These are phyloP conservation scores for Sphaerulina vaccinii DNA, from an alignment of 2,329 filamentous ascomycete genomes.

Conservation along the genomic window DNA sequence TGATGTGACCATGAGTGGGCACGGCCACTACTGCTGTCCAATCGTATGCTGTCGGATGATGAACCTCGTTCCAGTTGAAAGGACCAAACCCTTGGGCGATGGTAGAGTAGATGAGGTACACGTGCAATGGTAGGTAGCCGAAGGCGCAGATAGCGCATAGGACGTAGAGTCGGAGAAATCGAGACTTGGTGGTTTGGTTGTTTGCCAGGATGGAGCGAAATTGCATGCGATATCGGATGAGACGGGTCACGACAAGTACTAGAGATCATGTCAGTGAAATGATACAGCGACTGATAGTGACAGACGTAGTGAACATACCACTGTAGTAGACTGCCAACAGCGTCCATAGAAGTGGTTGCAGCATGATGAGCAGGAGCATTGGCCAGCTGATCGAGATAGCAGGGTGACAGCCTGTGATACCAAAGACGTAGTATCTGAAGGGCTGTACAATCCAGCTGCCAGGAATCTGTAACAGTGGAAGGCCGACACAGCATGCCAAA, in stretches of 20 bases:
- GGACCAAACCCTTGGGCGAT: conserved; percentile 37
- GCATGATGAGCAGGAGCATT: conserved; percentile 52
- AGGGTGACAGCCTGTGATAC: conserved; percentile 59
- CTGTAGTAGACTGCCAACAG: conserved; percentile 57
- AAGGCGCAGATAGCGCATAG: conserved; percentile 54
- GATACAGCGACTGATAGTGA: background rate
- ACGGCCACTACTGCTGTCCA: conserved; percentile 54
- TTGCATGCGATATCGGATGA: conserved; percentile 59
- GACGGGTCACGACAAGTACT: conserved; percentile 61
- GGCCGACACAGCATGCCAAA: conserved; percentile 54
- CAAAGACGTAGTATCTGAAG: conserved; percentile 57
- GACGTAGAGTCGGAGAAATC: conserved; percentile 62
- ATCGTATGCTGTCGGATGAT: conserved; percentile 41
- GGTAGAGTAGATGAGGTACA: conserved; percentile 49
- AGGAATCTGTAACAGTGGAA: conserved; percentile 56
- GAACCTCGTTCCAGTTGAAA: conserved; percentile 53
- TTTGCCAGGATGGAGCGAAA: conserved; percentile 57
- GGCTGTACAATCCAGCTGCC: conserved; percentile 61
- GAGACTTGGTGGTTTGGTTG: conserved; percentile 55
- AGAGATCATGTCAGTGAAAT: conserved; percentile 13
- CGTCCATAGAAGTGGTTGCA: conserved; percentile 58
- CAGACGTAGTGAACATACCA: conserved; percentile 44
- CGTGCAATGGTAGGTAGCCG: conserved; percentile 54
- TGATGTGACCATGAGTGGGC: conserved; percentile 45
- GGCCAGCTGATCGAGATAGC: conserved; percentile 58